A percentile compares a stretch with the other conserved stretches of the same genome.
phyloP scores from a whole-genome alignment of 148 eudicot genomes.

The Camellia sinensis region DNA sequence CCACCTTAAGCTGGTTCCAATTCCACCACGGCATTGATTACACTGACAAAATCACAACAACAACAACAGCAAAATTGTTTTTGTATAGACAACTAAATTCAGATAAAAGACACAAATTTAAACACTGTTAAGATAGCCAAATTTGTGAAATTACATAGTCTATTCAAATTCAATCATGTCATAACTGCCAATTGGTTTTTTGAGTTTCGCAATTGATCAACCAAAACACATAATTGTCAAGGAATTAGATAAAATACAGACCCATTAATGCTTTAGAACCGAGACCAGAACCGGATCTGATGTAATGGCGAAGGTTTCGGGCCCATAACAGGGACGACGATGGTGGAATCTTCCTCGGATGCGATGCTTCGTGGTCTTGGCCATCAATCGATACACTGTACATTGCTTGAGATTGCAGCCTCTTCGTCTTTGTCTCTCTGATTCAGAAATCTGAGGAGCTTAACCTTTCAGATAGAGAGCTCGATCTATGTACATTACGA shows the following conservation, averaged over 20 bases:
- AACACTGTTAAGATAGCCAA: background rate
- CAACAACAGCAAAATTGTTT: no score
- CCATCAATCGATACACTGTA: conserved; percentile 80
- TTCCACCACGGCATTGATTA: background rate
- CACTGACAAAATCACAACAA: background rate
- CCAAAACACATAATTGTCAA: background rate
- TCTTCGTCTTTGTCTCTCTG: no score
- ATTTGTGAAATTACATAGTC: background rate
- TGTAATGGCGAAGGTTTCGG: conserved; percentile 89
- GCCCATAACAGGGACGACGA: conserved; percentile 96
- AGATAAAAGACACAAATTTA: background rate
- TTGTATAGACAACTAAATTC: background rate
- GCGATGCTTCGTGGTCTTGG: conserved; percentile 55
- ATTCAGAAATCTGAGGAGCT: background rate
- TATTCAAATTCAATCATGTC: background rate
- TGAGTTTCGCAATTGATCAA: background rate
- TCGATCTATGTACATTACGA: background rate
- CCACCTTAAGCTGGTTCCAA: background rate
- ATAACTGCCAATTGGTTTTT: background rate
- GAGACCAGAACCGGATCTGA: conserved; percentile 94
- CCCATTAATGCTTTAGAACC: conserved; percentile 99
- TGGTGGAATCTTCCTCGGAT: conserved; percentile 75
- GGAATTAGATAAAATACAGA: conserved; percentile 20
- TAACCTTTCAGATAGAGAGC: background rate
- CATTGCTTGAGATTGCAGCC: conserved; percentile 32